These are phyloP conservation scores for Populus euphratica DNA, from an alignment of 345 rosid genomes.

Conservation along the genomic window DNA sequence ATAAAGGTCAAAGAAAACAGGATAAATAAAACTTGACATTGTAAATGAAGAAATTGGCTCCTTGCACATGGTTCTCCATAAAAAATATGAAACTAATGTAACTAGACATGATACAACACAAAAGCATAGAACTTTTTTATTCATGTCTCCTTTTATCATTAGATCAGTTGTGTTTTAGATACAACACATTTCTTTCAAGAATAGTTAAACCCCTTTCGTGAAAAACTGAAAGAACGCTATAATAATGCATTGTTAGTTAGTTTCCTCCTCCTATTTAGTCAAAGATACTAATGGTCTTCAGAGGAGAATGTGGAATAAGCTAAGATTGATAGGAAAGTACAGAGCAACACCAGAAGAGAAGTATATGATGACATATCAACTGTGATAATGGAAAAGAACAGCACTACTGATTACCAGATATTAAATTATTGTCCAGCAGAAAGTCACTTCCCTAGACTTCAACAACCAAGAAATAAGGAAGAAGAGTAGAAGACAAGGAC, in stretches of 20 bases:
- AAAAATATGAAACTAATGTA: neutral
- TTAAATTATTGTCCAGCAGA: neutral
- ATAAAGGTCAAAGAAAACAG: neutral
- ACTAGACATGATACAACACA: neutral
- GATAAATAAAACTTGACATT: neutral
- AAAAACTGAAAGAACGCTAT: neutral
- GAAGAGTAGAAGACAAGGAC: neutral
- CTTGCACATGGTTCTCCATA: neutral
- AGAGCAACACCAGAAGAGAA: neutral
- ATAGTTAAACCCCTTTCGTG: neutral
- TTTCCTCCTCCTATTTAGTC: neutral
- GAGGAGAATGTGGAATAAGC: neutral
- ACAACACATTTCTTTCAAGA: neutral
- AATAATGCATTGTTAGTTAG: neutral
- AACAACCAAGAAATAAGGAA: neutral
- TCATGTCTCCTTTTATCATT: neutral
- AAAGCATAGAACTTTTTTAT: neutral
- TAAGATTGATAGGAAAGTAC: neutral
- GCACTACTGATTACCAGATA: neutral
- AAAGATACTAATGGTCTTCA: neutral
- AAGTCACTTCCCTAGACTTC: neutral
- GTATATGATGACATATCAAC: neutral
- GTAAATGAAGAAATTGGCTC: neutral
- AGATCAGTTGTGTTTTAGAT: neutral
- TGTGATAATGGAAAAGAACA: neutral